Percentiles rank a stretch among this genome's conserved stretches.
phyloP scores from a whole-genome alignment of 768 basidiomycete species.

The Suillus occidentalis region DNA sequence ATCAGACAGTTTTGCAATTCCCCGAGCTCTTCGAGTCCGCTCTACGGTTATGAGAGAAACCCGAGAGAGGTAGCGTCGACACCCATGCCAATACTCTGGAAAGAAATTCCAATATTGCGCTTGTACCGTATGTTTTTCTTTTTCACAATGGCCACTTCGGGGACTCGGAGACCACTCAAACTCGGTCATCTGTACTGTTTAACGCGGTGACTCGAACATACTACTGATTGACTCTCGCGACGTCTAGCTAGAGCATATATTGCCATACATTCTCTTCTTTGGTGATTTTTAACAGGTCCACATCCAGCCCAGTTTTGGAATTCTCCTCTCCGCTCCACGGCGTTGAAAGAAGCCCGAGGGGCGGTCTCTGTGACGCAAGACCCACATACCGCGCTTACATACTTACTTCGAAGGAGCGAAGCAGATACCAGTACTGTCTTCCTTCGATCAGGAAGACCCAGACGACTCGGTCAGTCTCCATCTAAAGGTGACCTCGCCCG shows the following conservation, averaged over 20 bases:
- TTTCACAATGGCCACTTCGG: background rate
- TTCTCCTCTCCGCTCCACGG: background rate
- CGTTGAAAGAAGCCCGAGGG: background rate
- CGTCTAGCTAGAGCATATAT: background rate
- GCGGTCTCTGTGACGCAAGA: background rate
- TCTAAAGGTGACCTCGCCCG: background rate
- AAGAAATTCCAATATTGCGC: background rate
- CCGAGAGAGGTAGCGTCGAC: background rate
- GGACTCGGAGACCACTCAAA: background rate
- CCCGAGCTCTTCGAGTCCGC: background rate
- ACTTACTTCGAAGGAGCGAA: background rate
- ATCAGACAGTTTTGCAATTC: background rate
- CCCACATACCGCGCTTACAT: background rate
- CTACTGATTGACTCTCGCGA: background rate
- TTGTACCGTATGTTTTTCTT: background rate
- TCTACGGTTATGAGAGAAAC: background rate
- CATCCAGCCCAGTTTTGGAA: background rate
- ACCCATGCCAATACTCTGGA: background rate
- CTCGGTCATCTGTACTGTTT: background rate
- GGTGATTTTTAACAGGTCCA: background rate
- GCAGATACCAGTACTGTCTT: background rate
- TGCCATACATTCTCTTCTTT: background rate
- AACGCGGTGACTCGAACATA: background rate
- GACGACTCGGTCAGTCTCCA: background rate
- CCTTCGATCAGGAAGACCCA: background rate